Conservation (phyloP, 2,329 filamentous ascomycete genomes). For the Rhynchosporium agropyri region DNA sequence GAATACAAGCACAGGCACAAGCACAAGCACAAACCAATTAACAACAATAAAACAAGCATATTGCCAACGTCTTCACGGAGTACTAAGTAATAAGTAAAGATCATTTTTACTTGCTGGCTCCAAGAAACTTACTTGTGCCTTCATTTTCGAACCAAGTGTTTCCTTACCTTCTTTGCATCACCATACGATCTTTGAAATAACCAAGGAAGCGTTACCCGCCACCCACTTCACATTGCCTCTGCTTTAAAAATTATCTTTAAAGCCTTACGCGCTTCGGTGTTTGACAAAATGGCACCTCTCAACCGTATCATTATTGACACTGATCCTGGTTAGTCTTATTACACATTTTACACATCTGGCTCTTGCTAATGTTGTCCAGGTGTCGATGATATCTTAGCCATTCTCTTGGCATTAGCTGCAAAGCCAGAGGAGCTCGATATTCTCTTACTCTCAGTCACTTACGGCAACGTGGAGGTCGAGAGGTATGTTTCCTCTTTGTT, state of each 20-base stretch:
- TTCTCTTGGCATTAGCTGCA: constrained; percentile 83
- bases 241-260: constrained; percentile 1
- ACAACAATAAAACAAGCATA: not conserved
- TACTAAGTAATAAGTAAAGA: no score
- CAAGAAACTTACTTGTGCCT: not conserved
- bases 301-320: constrained; percentile 93
- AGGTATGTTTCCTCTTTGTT: constrained; percentile 53
- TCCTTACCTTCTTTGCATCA: not conserved
- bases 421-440: constrained; percentile 84
- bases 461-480: constrained; percentile 88
- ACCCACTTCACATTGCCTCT: constrained; percentile 9
- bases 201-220: constrained; percentile 3
- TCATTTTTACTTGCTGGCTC: not conserved
- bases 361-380: constrained; percentile 50
- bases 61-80: not conserved
- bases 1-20: no score
- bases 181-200: constrained; percentile 4
- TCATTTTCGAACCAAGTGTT: not conserved
- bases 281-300: constrained; percentile 60
- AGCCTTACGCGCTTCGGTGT: constrained; percentile 2
- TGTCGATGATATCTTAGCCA: constrained; percentile 87
- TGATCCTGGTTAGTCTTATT: constrained; percentile 67
- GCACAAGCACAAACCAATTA: no score
- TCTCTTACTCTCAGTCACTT: constrained; percentile 83
- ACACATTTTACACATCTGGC: constrained; percentile 10